Conservation (phyloP, 805 yeast species). For the Naumovozyma castellii region DNA sequence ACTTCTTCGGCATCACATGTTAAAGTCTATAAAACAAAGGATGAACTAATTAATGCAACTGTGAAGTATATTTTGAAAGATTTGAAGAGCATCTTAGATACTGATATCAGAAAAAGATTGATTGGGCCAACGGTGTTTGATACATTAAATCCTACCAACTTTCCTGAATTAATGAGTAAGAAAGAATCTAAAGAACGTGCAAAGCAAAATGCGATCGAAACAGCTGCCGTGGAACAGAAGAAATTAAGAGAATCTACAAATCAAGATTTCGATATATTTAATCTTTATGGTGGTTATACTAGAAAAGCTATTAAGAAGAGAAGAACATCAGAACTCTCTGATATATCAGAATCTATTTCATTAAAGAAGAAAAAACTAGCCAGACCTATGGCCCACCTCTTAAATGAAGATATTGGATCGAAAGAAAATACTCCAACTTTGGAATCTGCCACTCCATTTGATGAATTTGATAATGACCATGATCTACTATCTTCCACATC, state of each 20-base stretch:
- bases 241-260: constrained; percentile 25
- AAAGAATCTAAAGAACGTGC: constrained; percentile 25
- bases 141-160: constrained; percentile 47
- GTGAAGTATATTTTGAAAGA: constrained; percentile 50
- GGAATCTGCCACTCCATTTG: constrained; percentile 1
- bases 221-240: constrained; percentile 10
- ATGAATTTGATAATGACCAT: constrained; percentile 7
- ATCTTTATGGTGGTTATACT: constrained; percentile 22
- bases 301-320: constrained; percentile 9
- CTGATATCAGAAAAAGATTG: constrained; percentile 65
- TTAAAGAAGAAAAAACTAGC: constrained; percentile 11
- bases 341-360: not conserved
- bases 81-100: constrained; percentile 49
- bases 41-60: constrained; percentile 48
- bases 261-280: constrained; percentile 31
- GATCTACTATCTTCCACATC: not conserved
- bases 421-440: constrained; percentile 17
- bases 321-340: constrained; percentile 8
- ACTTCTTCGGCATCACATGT: not conserved
- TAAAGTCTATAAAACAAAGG: constrained; percentile 13
- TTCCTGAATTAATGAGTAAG: constrained; percentile 40
- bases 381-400: constrained; percentile 25
- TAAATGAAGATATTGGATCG: constrained; percentile 22
- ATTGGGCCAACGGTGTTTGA: constrained; percentile 62
- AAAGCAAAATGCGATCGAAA: constrained; percentile 3